Percentiles rank a stretch among this genome's conserved stretches.
These are phyloP conservation scores for Boletus huronensis DNA, from an alignment of 768 basidiomycete species.

Conservation along the genomic window DNA sequence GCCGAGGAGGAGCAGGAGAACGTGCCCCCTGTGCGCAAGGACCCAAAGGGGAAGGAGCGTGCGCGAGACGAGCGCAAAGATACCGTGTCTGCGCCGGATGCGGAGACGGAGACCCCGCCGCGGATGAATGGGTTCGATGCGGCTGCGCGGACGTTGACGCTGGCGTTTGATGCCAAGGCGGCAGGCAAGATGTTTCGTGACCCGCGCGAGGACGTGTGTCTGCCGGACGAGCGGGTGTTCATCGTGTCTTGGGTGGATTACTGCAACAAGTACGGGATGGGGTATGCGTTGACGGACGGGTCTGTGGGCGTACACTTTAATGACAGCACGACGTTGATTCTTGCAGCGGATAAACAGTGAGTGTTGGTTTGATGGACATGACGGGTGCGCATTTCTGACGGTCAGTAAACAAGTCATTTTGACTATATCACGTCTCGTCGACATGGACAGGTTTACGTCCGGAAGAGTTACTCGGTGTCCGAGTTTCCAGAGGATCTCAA, in stretches of 20 bases:
- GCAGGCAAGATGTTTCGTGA: slow-evolving; percentile 64
- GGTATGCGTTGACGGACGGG: slow-evolving; percentile 93
- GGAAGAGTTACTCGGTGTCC: slow-evolving; percentile 67
- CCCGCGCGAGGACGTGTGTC: slow-evolving; percentile 49
- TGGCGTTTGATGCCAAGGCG: slow-evolving; percentile 68
- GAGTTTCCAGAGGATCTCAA: slow-evolving; percentile 79
- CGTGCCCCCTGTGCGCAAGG: slow-evolving; percentile 30
- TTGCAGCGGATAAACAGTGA: slow-evolving; percentile 85
- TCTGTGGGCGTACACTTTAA: slow-evolving; percentile 96
- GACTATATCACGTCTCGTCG: slow-evolving; percentile 78
- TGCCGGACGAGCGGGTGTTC: slow-evolving; percentile 76
- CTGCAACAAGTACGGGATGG: slow-evolving; percentile 99
- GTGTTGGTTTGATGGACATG: slow-evolving; percentile 24
- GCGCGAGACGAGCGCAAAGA: slow-evolving; percentile 23
- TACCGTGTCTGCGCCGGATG: slow-evolving; percentile 1
- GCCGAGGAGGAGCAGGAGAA: slow-evolving; percentile 36
- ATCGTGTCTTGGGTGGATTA: slow-evolving; percentile 99
- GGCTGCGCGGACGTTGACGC: slow-evolving; percentile 46
- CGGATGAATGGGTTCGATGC: slow-evolving; percentile 64
- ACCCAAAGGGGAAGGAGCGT: slow-evolving; percentile 32
- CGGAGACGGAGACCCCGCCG: slow-evolving; percentile 24
- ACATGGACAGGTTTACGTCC: slow-evolving; percentile 63
- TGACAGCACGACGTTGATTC: slow-evolving; percentile 82
- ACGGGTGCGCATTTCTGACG: neutral
- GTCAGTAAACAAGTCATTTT: slow-evolving; percentile 52